Evolutionary conservation across 2,329 filamentous ascomycete genomes (phyloP).

Genomic region (Ilyonectria sp.): DNA sequence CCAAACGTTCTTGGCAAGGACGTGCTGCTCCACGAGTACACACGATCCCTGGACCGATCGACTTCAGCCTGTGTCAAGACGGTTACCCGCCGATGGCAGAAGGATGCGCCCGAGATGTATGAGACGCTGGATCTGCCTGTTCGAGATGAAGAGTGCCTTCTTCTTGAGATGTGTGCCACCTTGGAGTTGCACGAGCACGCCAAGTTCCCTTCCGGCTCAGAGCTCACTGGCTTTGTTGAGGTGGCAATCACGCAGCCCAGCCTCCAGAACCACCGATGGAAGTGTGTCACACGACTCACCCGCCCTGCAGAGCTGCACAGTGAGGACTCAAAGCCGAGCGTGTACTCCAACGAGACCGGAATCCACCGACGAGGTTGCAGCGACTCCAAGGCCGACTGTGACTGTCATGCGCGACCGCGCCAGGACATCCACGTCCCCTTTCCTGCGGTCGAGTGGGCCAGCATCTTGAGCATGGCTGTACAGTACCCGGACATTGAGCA

Average conservation of each 20-base stretch:
- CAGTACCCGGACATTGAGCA: constrained; percentile 64
- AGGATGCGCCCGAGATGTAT: constrained; percentile 70
- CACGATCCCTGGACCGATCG: constrained; percentile 66
- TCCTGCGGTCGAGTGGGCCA: constrained; percentile 71
- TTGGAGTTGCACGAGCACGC: constrained; percentile 71
- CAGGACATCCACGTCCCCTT: constrained; percentile 70
- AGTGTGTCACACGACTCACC: constrained; percentile 71
- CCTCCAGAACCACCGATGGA: constrained; percentile 72
- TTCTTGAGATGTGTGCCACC: constrained; percentile 75
- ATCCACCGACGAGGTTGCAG: constrained; percentile 69
- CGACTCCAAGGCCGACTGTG: constrained; percentile 63
- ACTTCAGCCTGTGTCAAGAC: constrained; percentile 70
- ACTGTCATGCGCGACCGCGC: constrained; percentile 64
- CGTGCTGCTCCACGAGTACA: constrained; percentile 72
- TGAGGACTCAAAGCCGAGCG: constrained; percentile 59
- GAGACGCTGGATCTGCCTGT: constrained; percentile 65
- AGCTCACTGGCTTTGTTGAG: constrained; percentile 73
- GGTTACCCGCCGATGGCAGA: constrained; percentile 70
- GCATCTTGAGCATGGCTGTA: constrained; percentile 70
- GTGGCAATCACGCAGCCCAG: constrained; percentile 69
- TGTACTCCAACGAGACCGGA: constrained; percentile 66
- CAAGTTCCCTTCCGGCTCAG: constrained; percentile 71
- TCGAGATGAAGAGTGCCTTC: constrained; percentile 67
- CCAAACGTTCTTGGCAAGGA: constrained; percentile 67
- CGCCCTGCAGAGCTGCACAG: constrained; percentile 70